Conservation (phyloP, 345 rosid genomes). For the Eucalyptus dawsonii region DNA sequence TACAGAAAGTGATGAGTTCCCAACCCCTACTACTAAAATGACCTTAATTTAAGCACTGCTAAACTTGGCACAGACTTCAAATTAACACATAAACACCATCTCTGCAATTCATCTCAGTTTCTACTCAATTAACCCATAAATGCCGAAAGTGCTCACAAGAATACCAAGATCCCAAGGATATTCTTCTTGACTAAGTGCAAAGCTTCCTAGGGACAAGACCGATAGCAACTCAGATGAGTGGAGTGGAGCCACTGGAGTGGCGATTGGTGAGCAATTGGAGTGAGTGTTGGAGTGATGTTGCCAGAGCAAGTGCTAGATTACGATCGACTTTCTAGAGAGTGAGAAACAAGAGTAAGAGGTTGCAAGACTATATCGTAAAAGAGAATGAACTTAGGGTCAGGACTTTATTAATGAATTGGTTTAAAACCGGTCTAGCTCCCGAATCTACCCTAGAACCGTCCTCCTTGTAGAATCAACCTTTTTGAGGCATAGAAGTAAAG, state of each 20-base stretch:
- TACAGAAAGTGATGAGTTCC: not conserved
- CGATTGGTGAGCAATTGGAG: not conserved
- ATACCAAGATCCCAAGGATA: too few species aligned
- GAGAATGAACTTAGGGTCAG: not conserved
- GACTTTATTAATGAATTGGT: not conserved
- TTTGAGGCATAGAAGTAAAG: not conserved
- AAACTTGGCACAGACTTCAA: not conserved
- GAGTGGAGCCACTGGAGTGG: not conserved
- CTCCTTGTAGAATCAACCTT: not conserved
- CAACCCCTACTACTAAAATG: not conserved
- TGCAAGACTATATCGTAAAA: not conserved
- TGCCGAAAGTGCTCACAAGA: too few species aligned
- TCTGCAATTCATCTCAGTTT: too few species aligned
- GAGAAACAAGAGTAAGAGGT: not conserved
- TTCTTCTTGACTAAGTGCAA: too few species aligned
- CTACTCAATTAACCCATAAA: too few species aligned
- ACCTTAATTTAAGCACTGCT: not conserved
- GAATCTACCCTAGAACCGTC: not conserved
- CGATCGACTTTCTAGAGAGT: not conserved
- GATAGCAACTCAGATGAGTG: not conserved
- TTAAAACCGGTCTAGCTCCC: fast-evolving
- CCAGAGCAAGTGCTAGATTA: not conserved
- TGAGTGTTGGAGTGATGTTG: not conserved
- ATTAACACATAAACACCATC: not conserved
- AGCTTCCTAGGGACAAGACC: too few species aligned